These are phyloP conservation scores for Phialemonium atrogriseum DNA, from an alignment of 2,329 filamentous ascomycete species.

Conservation along the genomic window DNA sequence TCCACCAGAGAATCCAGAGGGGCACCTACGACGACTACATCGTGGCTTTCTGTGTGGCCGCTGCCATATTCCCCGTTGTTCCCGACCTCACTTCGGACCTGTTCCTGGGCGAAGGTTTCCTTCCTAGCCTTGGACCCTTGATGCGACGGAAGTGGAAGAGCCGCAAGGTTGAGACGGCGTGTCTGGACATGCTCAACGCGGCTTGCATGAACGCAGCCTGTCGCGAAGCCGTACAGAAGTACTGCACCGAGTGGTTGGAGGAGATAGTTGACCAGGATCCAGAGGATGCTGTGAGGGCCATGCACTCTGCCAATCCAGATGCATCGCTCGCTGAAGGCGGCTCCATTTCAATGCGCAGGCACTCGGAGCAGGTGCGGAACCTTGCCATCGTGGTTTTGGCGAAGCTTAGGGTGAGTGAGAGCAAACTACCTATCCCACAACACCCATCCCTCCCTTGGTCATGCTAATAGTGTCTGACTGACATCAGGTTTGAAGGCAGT, in stretches of 20 bases:
- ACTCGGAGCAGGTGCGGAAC: conserved; percentile 54
- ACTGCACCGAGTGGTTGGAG: conserved; percentile 81
- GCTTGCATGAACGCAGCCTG: conserved; percentile 81
- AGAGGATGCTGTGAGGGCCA: conserved; percentile 41
- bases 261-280: conserved; percentile 70
- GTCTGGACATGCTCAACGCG: conserved; percentile 82
- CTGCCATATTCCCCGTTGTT: conserved; percentile 78
- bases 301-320: conserved; percentile 42
- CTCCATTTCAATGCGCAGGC: conserved; percentile 51
- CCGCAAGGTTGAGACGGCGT: conserved; percentile 75
- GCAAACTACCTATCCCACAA: conserved; percentile 21
- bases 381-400: conserved; percentile 68
- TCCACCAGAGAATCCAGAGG: conserved; percentile 61
- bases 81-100: conserved; percentile 66
- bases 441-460: conserved; percentile 8
- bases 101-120: conserved; percentile 83
- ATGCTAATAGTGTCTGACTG: conserved; percentile 34
- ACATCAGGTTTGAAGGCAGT: conserved; percentile 45
- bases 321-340: conserved; percentile 52
- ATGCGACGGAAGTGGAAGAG: conserved; percentile 78
- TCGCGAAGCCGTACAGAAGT: conserved; percentile 73
- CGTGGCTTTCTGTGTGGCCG: conserved; percentile 86
- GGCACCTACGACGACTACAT: conserved; percentile 84
- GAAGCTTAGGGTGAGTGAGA: conserved; percentile 63
- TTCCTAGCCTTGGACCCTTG: conserved; percentile 65